phyloP scores from a whole-genome alignment of 768 basidiomycete genomes.

The Phlegmacium glaucopus region DNA sequence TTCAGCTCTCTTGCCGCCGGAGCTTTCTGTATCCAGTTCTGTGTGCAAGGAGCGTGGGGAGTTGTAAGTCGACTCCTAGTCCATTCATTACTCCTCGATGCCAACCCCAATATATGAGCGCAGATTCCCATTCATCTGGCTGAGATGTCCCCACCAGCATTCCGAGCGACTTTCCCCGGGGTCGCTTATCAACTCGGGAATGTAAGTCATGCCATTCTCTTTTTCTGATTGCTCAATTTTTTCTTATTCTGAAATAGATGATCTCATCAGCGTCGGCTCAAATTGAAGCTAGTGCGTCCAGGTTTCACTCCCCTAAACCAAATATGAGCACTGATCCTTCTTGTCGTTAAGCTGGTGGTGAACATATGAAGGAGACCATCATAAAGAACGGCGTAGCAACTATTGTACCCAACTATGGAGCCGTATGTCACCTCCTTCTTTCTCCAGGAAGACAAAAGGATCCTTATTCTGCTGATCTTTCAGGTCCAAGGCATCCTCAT shows the following conservation, averaged over 20 bases:
- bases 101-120: constrained; percentile 25
- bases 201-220: constrained; percentile 27
- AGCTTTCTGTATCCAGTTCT: constrained; percentile 84
- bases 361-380: constrained; percentile 49
- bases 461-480: neutral
- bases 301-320: neutral
- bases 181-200: constrained; percentile 84
- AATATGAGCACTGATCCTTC: constrained; percentile 9
- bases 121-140: constrained; percentile 73
- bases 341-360: constrained; percentile 53
- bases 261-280: constrained; percentile 73
- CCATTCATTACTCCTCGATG: constrained; percentile 29
- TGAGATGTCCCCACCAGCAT: constrained; percentile 85
- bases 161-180: constrained; percentile 85
- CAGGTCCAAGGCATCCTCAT: constrained; percentile 85
- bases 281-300: constrained; percentile 65
- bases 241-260: constrained; percentile 32
- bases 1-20: constrained; percentile 75
- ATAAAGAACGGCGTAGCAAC: constrained; percentile 37
- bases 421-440: constrained; percentile 20
- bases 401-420: constrained; percentile 63
- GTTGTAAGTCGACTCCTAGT: constrained; percentile 61
- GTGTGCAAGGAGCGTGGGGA: constrained; percentile 91
- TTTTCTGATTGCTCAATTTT: neutral
- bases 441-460: neutral